Evolutionary conservation across 2,329 filamentous ascomycete genomes (phyloP).

Genomic region (Nemania serpens): DNA sequence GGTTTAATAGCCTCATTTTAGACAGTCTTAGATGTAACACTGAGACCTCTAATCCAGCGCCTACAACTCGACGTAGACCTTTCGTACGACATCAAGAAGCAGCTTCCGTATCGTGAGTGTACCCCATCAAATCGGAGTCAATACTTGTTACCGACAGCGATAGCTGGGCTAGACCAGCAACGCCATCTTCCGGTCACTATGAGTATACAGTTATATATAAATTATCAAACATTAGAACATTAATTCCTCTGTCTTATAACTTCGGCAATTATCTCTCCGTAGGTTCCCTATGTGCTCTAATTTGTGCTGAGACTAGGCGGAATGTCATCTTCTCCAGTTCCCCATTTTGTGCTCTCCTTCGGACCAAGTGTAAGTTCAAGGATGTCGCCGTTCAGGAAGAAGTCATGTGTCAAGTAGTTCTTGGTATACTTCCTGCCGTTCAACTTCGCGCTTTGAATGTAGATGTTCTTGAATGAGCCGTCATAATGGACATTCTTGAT

Average conservation of each 20-base stretch:
- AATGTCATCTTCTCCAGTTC: constrained; percentile 57
- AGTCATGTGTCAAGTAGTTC: constrained; percentile 67
- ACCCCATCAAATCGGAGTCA: no score
- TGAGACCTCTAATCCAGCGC: no score
- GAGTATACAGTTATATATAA: neutral
- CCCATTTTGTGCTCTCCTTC: constrained; percentile 61
- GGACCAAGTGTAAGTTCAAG: constrained; percentile 62
- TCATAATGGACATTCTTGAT: constrained; percentile 65
- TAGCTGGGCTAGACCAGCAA: no score
- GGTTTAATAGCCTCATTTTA: no score
- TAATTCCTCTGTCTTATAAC: no score
- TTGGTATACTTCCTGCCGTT: constrained; percentile 61
- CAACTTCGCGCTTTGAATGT: constrained; percentile 63
- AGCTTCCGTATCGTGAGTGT: no score
- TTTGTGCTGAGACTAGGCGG: constrained; percentile 56
- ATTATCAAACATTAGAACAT: no score
- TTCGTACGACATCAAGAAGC: no score
- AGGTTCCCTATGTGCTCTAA: neutral
- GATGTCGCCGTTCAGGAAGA: constrained; percentile 64
- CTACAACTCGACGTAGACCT: no score
- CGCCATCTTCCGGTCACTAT: no score
- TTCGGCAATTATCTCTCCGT: neutral
- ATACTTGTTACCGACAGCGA: no score
- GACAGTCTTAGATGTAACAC: no score
- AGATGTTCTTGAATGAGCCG: constrained; percentile 56